Conservation (phyloP, 2,329 filamentous ascomycete genomes). For the Fusarium goolgardi region DNA sequence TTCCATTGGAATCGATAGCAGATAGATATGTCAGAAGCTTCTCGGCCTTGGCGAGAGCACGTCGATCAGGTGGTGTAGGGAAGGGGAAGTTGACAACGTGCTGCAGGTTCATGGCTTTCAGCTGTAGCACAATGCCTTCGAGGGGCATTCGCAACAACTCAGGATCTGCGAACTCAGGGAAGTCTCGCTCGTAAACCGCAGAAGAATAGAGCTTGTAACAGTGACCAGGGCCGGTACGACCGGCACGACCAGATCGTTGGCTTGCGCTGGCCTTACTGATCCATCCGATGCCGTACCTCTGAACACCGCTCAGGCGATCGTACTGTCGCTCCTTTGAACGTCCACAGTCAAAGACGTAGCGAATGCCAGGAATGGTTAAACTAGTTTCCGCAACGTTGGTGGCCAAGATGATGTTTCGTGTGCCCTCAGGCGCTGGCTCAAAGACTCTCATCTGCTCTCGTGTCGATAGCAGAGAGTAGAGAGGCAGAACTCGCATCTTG, state of each 20-base stretch:
- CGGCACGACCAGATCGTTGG: constrained; percentile 92
- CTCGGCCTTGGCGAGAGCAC: constrained; percentile 84
- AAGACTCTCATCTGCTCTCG: constrained; percentile 93
- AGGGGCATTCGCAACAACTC: constrained; percentile 93
- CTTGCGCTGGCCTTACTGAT: constrained; percentile 97
- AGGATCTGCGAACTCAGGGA: constrained; percentile 85
- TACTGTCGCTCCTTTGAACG: constrained; percentile 93
- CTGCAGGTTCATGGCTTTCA: constrained; percentile 94
- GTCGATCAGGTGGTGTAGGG: constrained; percentile 85
- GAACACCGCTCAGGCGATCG: constrained; percentile 87
- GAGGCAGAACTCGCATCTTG: constrained; percentile 87
- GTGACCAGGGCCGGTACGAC: constrained; percentile 93
- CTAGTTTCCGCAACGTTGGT: constrained; percentile 98
- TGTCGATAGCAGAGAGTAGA: constrained; percentile 92
- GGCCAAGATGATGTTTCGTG: constrained; percentile 86
- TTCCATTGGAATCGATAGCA: constrained; percentile 76
- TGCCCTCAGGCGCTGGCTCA: constrained; percentile 82
- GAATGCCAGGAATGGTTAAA: constrained; percentile 93
- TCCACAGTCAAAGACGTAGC: constrained; percentile 96
- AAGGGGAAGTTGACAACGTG: constrained; percentile 96
- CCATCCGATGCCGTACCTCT: constrained; percentile 95
- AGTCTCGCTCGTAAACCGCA: constrained; percentile 91
- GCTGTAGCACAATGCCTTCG: constrained; percentile 89
- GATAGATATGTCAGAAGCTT: constrained; percentile 87
- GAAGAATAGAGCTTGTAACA: constrained; percentile 96